Conservation (phyloP, 495 filamentous ascomycete genomes). For the Penicillium dipodomyicola region DNA sequence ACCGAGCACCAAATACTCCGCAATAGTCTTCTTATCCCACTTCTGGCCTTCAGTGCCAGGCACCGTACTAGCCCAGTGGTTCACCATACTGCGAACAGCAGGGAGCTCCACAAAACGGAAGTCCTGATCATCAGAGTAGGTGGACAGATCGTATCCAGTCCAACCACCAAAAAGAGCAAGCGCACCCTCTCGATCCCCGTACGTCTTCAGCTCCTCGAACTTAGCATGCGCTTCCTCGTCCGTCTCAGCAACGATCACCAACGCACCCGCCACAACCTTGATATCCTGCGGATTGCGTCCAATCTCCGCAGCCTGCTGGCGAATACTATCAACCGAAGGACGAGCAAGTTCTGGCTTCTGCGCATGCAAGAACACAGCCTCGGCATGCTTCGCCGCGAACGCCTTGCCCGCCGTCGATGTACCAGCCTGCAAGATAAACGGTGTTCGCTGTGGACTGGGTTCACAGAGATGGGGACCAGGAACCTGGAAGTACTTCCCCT, state of each 20-base stretch:
- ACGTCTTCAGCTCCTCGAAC: slow-evolving; percentile 45
- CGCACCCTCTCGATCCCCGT: slow-evolving; percentile 51
- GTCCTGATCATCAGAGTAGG: slow-evolving; percentile 52
- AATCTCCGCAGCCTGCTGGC: slow-evolving; percentile 40
- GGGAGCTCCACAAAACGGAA: slow-evolving; percentile 59
- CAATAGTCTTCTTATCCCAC: slow-evolving; percentile 64
- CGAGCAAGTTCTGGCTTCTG: slow-evolving; percentile 47
- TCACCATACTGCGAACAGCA: slow-evolving; percentile 48
- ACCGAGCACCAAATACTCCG: slow-evolving; percentile 59
- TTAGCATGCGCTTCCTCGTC: slow-evolving; percentile 54
- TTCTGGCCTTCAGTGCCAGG: slow-evolving; percentile 44
- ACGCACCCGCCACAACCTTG: slow-evolving; percentile 52
- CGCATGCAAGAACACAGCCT: slow-evolving; percentile 52
- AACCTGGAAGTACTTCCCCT: slow-evolving; percentile 62
- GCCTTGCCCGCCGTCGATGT: slow-evolving; percentile 59
- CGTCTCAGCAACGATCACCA: slow-evolving; percentile 51
- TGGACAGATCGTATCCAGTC: slow-evolving; percentile 52
- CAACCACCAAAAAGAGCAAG: slow-evolving; percentile 55
- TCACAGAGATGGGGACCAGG: slow-evolving; percentile 65
- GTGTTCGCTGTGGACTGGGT: slow-evolving; percentile 65
- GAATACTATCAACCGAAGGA: slow-evolving; percentile 48
- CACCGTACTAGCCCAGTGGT: slow-evolving; percentile 41
- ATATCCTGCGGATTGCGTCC: slow-evolving; percentile 49
- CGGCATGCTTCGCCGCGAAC: slow-evolving; percentile 61
- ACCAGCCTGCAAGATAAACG: slow-evolving; percentile 63